Evolutionary conservation across 179 eudicot species (phyloP), one percentile per base, ranked within the genome.

Genomic region (Silene coronaria): DNA sequence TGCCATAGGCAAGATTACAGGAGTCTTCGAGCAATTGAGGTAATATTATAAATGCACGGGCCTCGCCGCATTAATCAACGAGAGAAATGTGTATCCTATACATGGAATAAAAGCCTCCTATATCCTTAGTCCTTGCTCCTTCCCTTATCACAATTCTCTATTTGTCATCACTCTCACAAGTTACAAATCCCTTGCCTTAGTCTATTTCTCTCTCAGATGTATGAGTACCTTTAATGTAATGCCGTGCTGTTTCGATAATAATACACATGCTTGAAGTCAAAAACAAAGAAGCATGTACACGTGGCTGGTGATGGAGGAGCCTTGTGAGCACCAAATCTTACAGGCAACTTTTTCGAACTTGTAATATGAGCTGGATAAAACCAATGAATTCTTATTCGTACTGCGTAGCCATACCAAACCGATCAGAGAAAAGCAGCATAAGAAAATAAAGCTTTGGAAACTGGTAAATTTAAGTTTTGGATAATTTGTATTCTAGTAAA

Each of bases 361-460:
- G 65, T 63, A 48, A 75, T 48, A 75, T 65, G 34, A 67, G 66
- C 75, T 72, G 70, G 76, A 53, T 57, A 16, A 64, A 74, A 74
- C 45, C 69, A 53, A 57, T 51, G 78, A 55, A 17, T 51, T 69
- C 48, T 64, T n/a, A 63, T 69, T 13, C 70, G 7, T 58, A 55
- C 76, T 36, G 73, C 62, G 45, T n/a, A 9, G 13, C 34, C 67
- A 12, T 23, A 30, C 46, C 59, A 22, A 70, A 70, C 34, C 58
- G 62, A 34, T 53, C 36, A 67, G 17, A 30, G 34, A 36, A 68
- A 45, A 67, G 32, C 34, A 19, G 60, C 64, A 42, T 23, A 38
- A 53, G 48, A 34, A 53, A 46, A 36, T 51, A 75, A 66, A 76
- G 53, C 73, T 80, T 75, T 53, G 48, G 79, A 69, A 77, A 73